These are phyloP conservation scores for Nigrospora oryzae DNA, from an alignment of 2,329 filamentous ascomycete genomes.

Conservation along the genomic window DNA sequence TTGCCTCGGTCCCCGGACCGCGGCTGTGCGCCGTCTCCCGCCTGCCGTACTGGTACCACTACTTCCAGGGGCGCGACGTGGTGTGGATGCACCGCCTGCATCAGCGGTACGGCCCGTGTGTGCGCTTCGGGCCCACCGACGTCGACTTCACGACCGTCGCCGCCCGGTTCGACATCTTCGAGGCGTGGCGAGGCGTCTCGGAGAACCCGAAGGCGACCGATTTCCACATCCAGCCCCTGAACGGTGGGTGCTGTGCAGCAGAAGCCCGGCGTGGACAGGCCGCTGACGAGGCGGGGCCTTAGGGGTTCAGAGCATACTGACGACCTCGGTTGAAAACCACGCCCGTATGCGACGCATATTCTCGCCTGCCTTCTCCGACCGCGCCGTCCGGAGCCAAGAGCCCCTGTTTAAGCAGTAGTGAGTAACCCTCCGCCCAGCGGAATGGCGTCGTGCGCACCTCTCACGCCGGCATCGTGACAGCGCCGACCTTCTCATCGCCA, in stretches of 20 bases:
- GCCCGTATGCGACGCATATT: constrained; percentile 9
- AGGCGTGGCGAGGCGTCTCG: constrained; percentile 4
- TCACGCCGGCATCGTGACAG: constrained; percentile 20
- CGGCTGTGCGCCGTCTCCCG: constrained; percentile 11
- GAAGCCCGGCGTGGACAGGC: too few relatives aligned
- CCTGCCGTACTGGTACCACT: constrained; percentile 12
- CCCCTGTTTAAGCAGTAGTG: not conserved
- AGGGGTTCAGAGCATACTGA: too few relatives aligned
- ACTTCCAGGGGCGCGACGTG: constrained; percentile 10
- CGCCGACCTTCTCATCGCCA: constrained; percentile 22
- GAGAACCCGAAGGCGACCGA: constrained; percentile 3
- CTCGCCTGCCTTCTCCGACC: constrained; percentile 12
- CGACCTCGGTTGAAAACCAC: constrained; percentile 3
- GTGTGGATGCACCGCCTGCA: constrained; percentile 13
- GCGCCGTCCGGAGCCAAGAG: constrained; percentile 1
- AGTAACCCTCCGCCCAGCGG: not conserved
- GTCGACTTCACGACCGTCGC: constrained; percentile 9
- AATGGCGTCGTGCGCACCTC: constrained; percentile 8
- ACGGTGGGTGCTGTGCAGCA: constrained; percentile 3
- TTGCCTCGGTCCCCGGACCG: constrained; percentile 11
- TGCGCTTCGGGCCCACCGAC: constrained; percentile 11
- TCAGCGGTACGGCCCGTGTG: constrained; percentile 9
- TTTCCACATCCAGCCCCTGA: constrained; percentile 7
- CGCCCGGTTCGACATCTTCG: constrained; percentile 13
- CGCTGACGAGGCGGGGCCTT: too few relatives aligned